Conservation (phyloP, 768 basidiomycete genomes). For the Lentinula guzmanii region DNA sequence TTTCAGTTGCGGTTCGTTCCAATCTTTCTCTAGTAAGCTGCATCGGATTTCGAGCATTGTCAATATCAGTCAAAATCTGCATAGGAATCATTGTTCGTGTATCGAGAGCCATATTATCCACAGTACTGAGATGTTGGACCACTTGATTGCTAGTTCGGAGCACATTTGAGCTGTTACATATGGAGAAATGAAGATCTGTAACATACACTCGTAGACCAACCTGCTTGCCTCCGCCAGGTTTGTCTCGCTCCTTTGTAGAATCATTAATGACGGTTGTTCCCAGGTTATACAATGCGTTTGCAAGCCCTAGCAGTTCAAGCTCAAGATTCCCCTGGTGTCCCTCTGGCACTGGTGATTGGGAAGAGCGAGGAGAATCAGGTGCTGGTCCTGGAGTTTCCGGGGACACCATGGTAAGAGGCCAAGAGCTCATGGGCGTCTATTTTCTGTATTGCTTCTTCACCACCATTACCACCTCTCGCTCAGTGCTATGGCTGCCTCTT, state of each 20-base stretch:
- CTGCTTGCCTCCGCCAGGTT: slow-evolving; percentile 63
- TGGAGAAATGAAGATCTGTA: neutral
- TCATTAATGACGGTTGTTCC: slow-evolving; percentile 82
- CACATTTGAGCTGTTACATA: neutral
- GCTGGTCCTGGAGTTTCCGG: slow-evolving; percentile 22
- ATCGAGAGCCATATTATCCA: slow-evolving; percentile 65
- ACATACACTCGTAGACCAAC: slow-evolving; percentile 73
- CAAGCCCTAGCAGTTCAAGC: slow-evolving; percentile 68
- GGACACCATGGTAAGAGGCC: neutral
- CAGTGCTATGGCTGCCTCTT: neutral
- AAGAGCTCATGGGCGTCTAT: neutral
- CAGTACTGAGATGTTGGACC: slow-evolving; percentile 53
- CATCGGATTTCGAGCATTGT: slow-evolving; percentile 77
- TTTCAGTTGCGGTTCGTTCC: slow-evolving; percentile 81
- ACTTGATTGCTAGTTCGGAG: slow-evolving; percentile 59
- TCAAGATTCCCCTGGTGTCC: slow-evolving; percentile 73
- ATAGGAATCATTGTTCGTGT: slow-evolving; percentile 63
- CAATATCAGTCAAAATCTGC: slow-evolving; percentile 74
- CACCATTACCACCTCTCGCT: neutral
- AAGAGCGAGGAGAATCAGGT: slow-evolving; percentile 67
- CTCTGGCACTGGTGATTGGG: slow-evolving; percentile 65
- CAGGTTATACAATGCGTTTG: slow-evolving; percentile 72
- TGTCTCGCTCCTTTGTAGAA: slow-evolving; percentile 74
- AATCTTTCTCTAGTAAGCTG: slow-evolving; percentile 73
- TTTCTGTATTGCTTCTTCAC: neutral